Evolutionary conservation across 306 rosid species (phyloP).

Genomic region (Lathyrus tuberosus): DNA sequence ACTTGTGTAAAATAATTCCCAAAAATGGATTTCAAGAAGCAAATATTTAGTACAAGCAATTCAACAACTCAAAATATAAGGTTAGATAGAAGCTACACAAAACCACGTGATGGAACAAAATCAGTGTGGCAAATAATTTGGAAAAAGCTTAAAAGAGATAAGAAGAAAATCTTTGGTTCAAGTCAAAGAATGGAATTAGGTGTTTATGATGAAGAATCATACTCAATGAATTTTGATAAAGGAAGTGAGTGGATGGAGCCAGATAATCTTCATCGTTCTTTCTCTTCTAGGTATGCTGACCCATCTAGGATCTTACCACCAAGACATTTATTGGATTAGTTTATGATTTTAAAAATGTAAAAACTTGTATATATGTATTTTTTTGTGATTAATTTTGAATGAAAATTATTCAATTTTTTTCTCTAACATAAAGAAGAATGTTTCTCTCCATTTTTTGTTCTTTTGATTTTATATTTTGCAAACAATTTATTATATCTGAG

Average conservation of each 20-base stretch:
- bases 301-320: conserved; percentile 57
- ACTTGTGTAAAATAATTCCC: not conserved
- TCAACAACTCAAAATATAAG: conserved; percentile 33
- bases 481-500: too few relatives aligned
- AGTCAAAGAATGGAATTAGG: conserved; percentile 11
- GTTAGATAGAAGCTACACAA: conserved; percentile 51
- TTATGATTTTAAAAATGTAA: not conserved
- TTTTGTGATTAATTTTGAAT: not conserved
- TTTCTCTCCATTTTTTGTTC: not conserved
- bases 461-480: too few relatives aligned
- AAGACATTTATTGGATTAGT: conserved; percentile 42
- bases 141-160: conserved; percentile 51
- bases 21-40: conserved; percentile 62
- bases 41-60: conserved; percentile 42
- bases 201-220: conserved; percentile 50
- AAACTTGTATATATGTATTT: not conserved
- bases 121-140: conserved; percentile 51
- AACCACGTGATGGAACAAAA: conserved; percentile 36
- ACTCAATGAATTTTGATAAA: conserved; percentile 61
- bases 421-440: not conserved
- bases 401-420: not conserved
- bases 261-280: conserved; percentile 55
- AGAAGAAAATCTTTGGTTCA: conserved; percentile 40
- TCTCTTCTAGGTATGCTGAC: conserved; percentile 64
- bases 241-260: conserved; percentile 58